Evolutionary conservation across 139 green algal species (phyloP), one percentile per base, ranked within the genome.

Genomic region (Coelastrella sp.): DNA sequence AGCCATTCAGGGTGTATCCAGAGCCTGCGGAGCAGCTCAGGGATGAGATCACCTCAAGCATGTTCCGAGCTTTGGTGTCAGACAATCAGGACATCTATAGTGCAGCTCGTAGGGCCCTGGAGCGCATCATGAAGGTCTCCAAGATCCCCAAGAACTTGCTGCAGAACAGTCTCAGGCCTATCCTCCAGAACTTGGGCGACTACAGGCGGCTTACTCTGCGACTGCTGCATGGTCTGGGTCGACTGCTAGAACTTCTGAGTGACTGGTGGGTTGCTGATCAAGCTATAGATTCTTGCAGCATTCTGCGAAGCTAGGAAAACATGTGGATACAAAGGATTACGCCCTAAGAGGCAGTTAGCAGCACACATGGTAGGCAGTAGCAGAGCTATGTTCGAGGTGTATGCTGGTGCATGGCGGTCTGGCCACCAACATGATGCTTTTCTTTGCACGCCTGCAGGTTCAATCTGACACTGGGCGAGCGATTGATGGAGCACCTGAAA

Each of bases 391-490:
- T n/a, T n/a, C n/a, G n/a, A n/a, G n/a, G n/a, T n/a, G n/a, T n/a
- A n/a, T n/a, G n/a, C n/a, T n/a, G n/a, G n/a, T n/a, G n/a, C n/a
- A n/a, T n/a, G n/a, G n/a, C n/a, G n/a, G n/a, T 13, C 15, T 23
- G 15, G 45, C 11, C 45, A 57, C 45, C 45, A 9, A 57, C 45
- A 57, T 13, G 11, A 21, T 27, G 5, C 17, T 27, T 35, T 19
- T 21, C 53, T 64, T 19, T 34, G 2, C 19, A 9, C 30, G 53
- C 21, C n/a, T 43, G 27, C 53, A 82, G 75, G 75, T 99, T 99
- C 91, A 99, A 98, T 88, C 89, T 94, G 25, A 97, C 94, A 5
- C 92, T 99, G 53, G 97, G 97, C 13, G 93, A 99, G 72, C 98
- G 98, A 88, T 92, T 99, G 43, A 89, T 98, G 40, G 95, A 99